A percentile compares a stretch with the other conserved stretches of the same genome.
Conservation (phyloP, 352 stramenopile species). For the Pythium scleroteichum region DNA sequence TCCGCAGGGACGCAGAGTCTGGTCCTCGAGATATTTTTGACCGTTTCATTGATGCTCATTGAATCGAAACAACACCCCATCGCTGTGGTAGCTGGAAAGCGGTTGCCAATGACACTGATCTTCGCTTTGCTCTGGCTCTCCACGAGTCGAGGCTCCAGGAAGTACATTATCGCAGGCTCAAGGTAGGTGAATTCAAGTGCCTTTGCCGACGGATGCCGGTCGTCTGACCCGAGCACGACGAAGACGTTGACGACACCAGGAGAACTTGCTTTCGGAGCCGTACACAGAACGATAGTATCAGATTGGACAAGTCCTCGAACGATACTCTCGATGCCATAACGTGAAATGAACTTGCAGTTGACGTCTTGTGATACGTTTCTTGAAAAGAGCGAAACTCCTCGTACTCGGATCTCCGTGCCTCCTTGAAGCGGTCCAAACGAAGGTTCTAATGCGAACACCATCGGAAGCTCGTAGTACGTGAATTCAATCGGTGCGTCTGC, state of each 20-base stretch:
- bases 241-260: constrained; percentile 25
- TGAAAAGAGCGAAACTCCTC: constrained; percentile 25
- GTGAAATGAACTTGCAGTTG: constrained; percentile 13
- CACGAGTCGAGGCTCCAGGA: constrained; percentile 50
- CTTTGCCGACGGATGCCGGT: constrained; percentile 17
- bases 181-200: constrained; percentile 40
- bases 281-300: background rate
- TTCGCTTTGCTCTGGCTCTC: constrained; percentile 27
- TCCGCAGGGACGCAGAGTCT: constrained; percentile 4
- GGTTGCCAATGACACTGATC: constrained; percentile 45
- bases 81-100: constrained; percentile 38
- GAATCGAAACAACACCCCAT: constrained; percentile 61
- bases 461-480: constrained; percentile 46
- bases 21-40: background rate
- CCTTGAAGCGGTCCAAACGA: constrained; percentile 32
- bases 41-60: background rate
- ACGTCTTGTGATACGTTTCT: constrained; percentile 11
- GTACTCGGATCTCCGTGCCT: constrained; percentile 38
- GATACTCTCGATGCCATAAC: background rate
- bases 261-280: background rate
- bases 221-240: constrained; percentile 35
- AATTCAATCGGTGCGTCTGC: constrained; percentile 31
- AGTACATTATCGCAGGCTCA: constrained; percentile 31
- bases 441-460: constrained; percentile 46
- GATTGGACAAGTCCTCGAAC: constrained; percentile 2